Conservation (phyloP, 2,329 filamentous ascomycete species). For the Pestalotiopsis fici region DNA sequence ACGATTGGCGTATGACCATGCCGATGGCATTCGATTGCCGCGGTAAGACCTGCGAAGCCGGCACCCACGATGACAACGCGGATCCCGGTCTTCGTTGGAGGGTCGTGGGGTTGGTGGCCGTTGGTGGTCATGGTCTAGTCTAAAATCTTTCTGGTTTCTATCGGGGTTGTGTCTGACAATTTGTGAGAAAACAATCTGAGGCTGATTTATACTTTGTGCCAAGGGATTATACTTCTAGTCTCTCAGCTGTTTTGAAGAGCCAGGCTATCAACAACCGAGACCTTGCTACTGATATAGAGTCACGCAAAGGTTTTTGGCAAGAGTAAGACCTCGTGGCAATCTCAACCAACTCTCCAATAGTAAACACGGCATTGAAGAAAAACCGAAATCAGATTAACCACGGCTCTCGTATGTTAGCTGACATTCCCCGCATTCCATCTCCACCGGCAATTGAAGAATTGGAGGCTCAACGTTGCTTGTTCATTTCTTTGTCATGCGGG, state of each 20-base stretch:
- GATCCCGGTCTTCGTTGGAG: constrained; percentile 38
- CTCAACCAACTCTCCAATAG: not conserved
- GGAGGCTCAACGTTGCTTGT: not conserved
- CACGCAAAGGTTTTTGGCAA: not conserved
- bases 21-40: constrained; percentile 59
- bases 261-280: not conserved
- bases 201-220: not conserved
- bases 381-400: not conserved
- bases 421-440: not conserved
- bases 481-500: constrained; percentile 8
- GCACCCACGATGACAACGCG: constrained; percentile 49
- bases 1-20: constrained; percentile 52
- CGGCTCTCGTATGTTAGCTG: not conserved
- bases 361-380: not conserved
- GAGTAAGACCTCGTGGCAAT: not conserved
- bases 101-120: constrained; percentile 17
- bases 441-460: not conserved
- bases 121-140: not conserved
- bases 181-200: not conserved
- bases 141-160: not conserved
- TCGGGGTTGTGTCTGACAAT: not conserved
- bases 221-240: not conserved
- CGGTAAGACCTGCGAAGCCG: constrained; percentile 61
- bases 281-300: not conserved
- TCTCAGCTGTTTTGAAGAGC: not conserved